Evolutionary conservation across 306 rosid genomes (phyloP), one percentile per base, ranked within the genome.

Genomic region (Cicer arietinum): DNA sequence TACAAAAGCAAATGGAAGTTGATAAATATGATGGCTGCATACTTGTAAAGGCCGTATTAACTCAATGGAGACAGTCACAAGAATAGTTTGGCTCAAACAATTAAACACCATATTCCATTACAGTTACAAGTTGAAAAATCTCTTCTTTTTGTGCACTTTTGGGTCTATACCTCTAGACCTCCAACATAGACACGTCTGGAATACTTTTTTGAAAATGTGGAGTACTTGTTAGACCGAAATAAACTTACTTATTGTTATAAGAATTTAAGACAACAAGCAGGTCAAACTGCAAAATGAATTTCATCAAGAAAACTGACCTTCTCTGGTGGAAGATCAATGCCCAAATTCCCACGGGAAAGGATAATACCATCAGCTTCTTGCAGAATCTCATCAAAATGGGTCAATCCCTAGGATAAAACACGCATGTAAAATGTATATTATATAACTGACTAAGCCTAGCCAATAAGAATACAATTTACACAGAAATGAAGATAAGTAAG

Each of bases 311-410:
- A 77, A 58, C 87, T 76, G 70, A 91, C 98, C 94, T 91, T 94
- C 80, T 94, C 98, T 57, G 98, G 96, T 52, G 98, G 98, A 61
- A 94, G 92, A 94, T 94, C 98, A 65, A 94, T 83, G 7, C 98
- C 98, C 92, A 94, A 81, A 79, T 88, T 91, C 68, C 98, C 98
- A 53, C 98, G 97, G 47, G 98, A 86, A 74, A 94, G 81, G 69
- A 94, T 94, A 77, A 94, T 84, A 67, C 98, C 98, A 79, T 94
- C 98, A 75, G 98, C 98, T 85, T 91, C 98, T 86, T 75, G 89
- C 54, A 94, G 82, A 79, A 94, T 94, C 79, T 94, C 98, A 82
- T 94, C 97, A 82, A 94, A 94, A 88, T 94, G 92, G 71, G 73
- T 79, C 88, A 94, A 87, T 54, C 98, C 98, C 98, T 94, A 82